Evolutionary conservation across 176 grass and related monocot species (phyloP), one percentile per base, ranked within the genome.

Genomic region (Eragrostis nindensis): DNA sequence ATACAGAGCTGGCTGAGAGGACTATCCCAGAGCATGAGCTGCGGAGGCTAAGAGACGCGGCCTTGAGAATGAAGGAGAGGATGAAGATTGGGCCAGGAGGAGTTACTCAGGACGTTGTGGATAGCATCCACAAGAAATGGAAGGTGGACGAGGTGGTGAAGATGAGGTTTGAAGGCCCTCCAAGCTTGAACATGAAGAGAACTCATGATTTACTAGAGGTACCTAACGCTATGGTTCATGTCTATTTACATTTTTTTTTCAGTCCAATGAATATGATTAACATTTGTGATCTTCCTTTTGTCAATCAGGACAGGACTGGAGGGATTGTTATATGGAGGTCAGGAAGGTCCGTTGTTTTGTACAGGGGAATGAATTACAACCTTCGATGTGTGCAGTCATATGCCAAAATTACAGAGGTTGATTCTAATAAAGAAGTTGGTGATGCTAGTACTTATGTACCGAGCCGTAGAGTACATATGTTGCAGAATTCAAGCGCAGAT

Each of bases 291-390:
- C 22, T 70, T 72, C 2, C 11, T 71, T 47, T 62, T 81, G 21
- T 81, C 64, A 77, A 59, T 72, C 88, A 95, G 92, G 86, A 70
- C 26, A 98, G 94, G 77, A 93, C 90, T 45, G 95, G 95, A 83
- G 95, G 95, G 47, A 70, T 91, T 87, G 95, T 95, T 62, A 98
- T 98, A 85, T 95, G 92, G 92, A 93, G 95, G 65, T 98, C 95
- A 38, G 95, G 95, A 50, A 93, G 88, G 79, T 95, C 95, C 6
- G 48, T 95, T 80, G 88, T 93, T 38, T 85, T 98, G 66, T 98
- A 87, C 72, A 88, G 95, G 60, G 95, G 95, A 84, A 93, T 95
- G 88, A 90, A 87, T 55, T 98, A 98, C 78, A 80, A 87, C 56
- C 89, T 98, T 73, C 62, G 24, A 76, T 95, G 95, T 63, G 90